Conservation (phyloP, 805 yeast species). For the Cyberlindnera saturnus region DNA sequence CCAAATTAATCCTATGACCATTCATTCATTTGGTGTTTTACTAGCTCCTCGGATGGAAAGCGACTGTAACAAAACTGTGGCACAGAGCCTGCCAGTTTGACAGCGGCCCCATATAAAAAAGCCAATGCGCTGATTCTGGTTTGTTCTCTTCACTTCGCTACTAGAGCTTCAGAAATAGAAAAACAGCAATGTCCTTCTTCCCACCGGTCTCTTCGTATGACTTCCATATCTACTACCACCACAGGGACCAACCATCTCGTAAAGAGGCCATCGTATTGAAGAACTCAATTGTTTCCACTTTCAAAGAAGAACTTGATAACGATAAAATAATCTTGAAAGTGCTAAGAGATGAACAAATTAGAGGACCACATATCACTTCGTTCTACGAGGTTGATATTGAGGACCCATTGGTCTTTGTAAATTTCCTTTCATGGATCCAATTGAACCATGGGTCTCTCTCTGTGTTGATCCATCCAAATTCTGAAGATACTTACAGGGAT, state of each 20-base stretch:
- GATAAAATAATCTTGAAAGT: slow-evolving; percentile 10
- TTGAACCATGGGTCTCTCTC: slow-evolving; percentile 42
- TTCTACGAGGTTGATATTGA: slow-evolving; percentile 50
- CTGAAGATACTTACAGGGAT: slow-evolving; percentile 35
- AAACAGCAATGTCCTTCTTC: slow-evolving; percentile 1
- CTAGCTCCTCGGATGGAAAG: no score
- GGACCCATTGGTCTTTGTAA: slow-evolving; percentile 34
- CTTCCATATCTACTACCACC: slow-evolving; percentile 45
- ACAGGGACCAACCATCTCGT: slow-evolving; percentile 23
- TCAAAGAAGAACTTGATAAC: slow-evolving; percentile 32
- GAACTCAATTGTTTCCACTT: slow-evolving; percentile 32
- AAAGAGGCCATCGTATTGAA: slow-evolving; percentile 32
- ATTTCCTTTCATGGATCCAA: slow-evolving; percentile 41
- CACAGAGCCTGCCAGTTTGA: no score
- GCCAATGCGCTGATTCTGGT: no score
- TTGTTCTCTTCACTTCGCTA: no score
- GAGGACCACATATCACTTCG: slow-evolving; percentile 41
- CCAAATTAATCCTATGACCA: no score
- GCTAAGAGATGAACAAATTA: slow-evolving; percentile 3
- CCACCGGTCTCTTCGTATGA: slow-evolving; percentile 34
- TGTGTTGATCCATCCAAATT: slow-evolving; percentile 47
- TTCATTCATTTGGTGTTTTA: no score
- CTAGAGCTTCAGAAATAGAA: no score
- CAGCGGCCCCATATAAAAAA: no score
- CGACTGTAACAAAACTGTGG: no score